These are phyloP conservation scores for Trichoderma sp. DNA, from an alignment of 2,329 filamentous ascomycete species.

Conservation along the genomic window DNA sequence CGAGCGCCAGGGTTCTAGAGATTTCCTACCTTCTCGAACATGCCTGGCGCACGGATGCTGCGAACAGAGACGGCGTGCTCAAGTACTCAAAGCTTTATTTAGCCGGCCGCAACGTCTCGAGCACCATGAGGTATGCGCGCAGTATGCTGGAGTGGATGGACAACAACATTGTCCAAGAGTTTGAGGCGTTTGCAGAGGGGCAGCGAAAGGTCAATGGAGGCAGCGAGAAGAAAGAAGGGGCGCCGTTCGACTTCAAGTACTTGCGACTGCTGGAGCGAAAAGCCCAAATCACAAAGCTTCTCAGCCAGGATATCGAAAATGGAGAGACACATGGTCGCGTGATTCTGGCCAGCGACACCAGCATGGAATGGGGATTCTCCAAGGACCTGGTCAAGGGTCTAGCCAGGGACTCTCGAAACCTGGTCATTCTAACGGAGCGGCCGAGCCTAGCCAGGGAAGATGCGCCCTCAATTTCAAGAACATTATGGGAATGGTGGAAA, in stretches of 20 bases:
- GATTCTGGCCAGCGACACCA: slow-evolving; percentile 87
- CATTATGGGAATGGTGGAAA: slow-evolving; percentile 79
- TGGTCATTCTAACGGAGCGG: slow-evolving; percentile 85
- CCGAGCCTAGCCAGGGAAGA: slow-evolving; percentile 47
- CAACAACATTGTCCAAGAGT: slow-evolving; percentile 88
- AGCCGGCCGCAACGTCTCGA: slow-evolving; percentile 81
- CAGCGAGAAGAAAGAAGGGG: slow-evolving; percentile 58
- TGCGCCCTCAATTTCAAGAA: slow-evolving; percentile 66
- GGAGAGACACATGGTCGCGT: slow-evolving; percentile 62
- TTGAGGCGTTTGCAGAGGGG: slow-evolving; percentile 69
- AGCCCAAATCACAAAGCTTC: slow-evolving; percentile 74
- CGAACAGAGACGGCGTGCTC: slow-evolving; percentile 54
- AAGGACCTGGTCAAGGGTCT: slow-evolving; percentile 75
- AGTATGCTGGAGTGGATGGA: slow-evolving; percentile 99
- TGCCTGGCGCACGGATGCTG: slow-evolving; percentile 74
- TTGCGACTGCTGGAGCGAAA: slow-evolving; percentile 81
- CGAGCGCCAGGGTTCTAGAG: slow-evolving; percentile 90
- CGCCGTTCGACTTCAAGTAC: slow-evolving; percentile 88
- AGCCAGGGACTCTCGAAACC: slow-evolving; percentile 74
- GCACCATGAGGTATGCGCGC: slow-evolving; percentile 85
- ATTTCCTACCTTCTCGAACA: slow-evolving; percentile 90
- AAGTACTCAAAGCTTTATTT: slow-evolving; percentile 70
- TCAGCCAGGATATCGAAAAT: slow-evolving; percentile 50
- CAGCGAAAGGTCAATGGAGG: slow-evolving; percentile 51
- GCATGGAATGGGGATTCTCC: slow-evolving; percentile 93